phyloP scores from a whole-genome alignment of 768 basidiomycete species.

The Hysterangium stoloniferum region DNA sequence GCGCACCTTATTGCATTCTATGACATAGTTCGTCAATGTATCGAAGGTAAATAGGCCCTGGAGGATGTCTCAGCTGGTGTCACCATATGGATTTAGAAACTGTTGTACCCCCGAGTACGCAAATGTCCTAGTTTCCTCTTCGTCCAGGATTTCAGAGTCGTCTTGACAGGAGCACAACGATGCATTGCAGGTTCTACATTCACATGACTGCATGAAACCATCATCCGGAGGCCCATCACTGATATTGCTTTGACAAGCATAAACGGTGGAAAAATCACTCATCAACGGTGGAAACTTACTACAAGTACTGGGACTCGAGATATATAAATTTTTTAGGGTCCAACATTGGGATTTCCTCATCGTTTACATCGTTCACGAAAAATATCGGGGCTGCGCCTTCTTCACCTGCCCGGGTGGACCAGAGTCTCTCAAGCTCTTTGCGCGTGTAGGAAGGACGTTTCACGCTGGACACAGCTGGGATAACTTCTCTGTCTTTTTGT shows the following conservation, averaged over 20 bases:
- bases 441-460: not conserved
- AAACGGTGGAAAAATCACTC: not conserved
- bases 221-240: conserved; percentile 14
- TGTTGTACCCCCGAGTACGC: conserved; percentile 37
- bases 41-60: conserved; percentile 6
- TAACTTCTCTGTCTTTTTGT: not conserved
- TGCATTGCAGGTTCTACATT: conserved; percentile 28
- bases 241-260: not conserved
- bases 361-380: conserved; percentile 28
- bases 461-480: not conserved
- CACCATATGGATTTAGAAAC: not conserved
- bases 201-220: conserved; percentile 36
- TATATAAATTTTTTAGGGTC: conserved; percentile 37
- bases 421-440: conserved; percentile 19
- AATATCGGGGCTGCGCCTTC: conserved; percentile 25
- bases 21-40: conserved; percentile 21
- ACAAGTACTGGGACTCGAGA: conserved; percentile 43
- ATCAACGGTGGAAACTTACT: conserved; percentile 28
- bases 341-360: conserved; percentile 35
- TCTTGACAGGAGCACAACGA: conserved; percentile 42
- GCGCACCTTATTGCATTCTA: conserved; percentile 60
- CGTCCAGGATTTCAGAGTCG: conserved; percentile 32
- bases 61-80: not conserved
- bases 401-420: conserved; percentile 23
- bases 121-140: conserved; percentile 20